These are phyloP conservation scores for Pulveroboletus ravenelii DNA, from an alignment of 768 basidiomycete species.

Conservation along the genomic window DNA sequence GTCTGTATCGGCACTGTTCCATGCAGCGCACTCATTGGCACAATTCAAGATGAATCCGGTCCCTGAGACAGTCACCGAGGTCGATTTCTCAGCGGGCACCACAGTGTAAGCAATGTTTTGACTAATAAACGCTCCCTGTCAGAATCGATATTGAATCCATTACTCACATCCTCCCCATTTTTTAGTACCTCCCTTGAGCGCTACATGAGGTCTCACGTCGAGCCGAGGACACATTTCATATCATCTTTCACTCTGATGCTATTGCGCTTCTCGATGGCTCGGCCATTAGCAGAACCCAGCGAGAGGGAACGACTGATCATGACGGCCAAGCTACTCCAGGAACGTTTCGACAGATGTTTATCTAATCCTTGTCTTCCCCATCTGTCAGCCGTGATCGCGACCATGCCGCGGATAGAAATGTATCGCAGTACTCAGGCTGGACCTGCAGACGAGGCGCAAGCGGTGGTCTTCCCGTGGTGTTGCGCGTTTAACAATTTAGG, in stretches of 20 bases:
- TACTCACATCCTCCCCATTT: too few relatives aligned
- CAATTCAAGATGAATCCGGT: constrained; percentile 19
- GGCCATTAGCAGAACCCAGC: not conserved
- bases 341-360: constrained; percentile 7
- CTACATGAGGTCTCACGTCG: constrained; percentile 13
- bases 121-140: too few relatives aligned
- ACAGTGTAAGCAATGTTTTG: constrained; percentile 9
- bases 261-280: constrained; percentile 15
- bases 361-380: constrained; percentile 6
- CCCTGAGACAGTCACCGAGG: constrained; percentile 6
- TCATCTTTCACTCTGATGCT: constrained; percentile 14
- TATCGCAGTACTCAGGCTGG: not conserved
- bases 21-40: constrained; percentile 22
- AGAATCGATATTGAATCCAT: not conserved
- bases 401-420: too few relatives aligned
- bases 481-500: constrained; percentile 13
- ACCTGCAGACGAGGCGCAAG: not conserved
- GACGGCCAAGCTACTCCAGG: constrained; percentile 13
- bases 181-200: constrained; percentile 17
- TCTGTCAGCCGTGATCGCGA: too few relatives aligned
- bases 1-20: constrained; percentile 15
- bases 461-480: not conserved
- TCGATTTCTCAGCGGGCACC: constrained; percentile 6
- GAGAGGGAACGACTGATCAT: constrained; percentile 11
- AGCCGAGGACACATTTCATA: constrained; percentile 18